Conservation (phyloP, 1,284 basidiomycete species). For the Irpex sp. region DNA sequence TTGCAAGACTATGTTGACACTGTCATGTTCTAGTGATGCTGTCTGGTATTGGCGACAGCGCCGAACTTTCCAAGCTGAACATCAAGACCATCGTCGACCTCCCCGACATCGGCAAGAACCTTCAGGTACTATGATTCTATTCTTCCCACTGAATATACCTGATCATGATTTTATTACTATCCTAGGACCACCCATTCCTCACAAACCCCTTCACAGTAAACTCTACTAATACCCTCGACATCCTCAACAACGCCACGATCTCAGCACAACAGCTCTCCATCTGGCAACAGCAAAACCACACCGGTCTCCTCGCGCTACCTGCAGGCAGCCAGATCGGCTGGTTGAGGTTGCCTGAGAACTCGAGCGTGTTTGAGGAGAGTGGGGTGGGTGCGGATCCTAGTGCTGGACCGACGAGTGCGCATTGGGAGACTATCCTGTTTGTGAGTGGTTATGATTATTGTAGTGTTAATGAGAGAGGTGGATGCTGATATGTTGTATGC, state of each 20-base stretch:
- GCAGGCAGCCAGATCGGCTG: not conserved
- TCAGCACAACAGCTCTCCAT: not conserved
- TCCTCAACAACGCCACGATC: not conserved
- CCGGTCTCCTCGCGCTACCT: not conserved
- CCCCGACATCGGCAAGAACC: constrained; percentile 41
- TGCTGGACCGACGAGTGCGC: constrained; percentile 16
- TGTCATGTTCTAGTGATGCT: constrained; percentile 28
- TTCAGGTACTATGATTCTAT: constrained; percentile 21
- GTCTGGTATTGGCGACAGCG: constrained; percentile 35
- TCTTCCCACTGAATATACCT: too few species aligned
- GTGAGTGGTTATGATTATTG: constrained; percentile 2
- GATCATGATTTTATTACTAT: too few species aligned
- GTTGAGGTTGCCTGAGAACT: constrained; percentile 13
- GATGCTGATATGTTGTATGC: not conserved
- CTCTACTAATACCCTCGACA: not conserved
- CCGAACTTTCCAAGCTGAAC: constrained; percentile 31
- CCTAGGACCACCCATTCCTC: constrained; percentile 14
- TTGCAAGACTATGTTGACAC: not conserved
- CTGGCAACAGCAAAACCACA: not conserved
- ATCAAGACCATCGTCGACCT: constrained; percentile 32
- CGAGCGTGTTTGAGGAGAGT: constrained; percentile 11
- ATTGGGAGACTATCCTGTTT: constrained; percentile 28
- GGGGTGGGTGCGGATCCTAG: constrained; percentile 15
- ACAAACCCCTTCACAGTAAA: not conserved
- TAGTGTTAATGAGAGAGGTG: not conserved